Conservation (phyloP, 164 flowering plant species). For the Berberis thunbergii region DNA sequence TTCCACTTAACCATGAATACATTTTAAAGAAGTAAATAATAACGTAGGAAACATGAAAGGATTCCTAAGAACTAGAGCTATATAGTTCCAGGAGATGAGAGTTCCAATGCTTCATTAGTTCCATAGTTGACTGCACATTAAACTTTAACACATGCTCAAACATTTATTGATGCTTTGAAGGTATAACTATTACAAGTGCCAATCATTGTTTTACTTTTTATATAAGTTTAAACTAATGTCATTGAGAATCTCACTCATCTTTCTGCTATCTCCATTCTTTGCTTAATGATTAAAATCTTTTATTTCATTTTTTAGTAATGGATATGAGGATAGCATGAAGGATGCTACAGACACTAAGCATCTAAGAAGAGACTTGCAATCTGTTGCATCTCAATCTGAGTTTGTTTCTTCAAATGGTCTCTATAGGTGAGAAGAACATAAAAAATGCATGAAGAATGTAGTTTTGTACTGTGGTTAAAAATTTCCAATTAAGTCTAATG, state of each 20-base stretch:
- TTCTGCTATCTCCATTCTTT: too few relatives aligned
- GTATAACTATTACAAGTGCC: conserved; percentile 5
- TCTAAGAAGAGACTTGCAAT: conserved; percentile 14
- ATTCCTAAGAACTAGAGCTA: too few relatives aligned
- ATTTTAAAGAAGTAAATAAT: too few relatives aligned
- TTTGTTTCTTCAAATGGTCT: conserved; percentile 22
- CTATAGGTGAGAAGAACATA: conserved; percentile 23
- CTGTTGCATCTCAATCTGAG: conserved; percentile 47
- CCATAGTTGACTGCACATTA: too few relatives aligned
- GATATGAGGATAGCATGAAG: conserved; percentile 18
- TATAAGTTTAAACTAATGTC: too few relatives aligned
- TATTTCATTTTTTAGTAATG: background rate
- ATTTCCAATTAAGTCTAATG: too few relatives aligned
- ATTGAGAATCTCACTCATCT: too few relatives aligned
- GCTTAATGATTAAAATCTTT: background rate
- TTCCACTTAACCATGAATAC: too few relatives aligned
- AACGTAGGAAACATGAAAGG: too few relatives aligned
- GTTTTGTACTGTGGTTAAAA: background rate
- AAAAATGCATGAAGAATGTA: background rate
- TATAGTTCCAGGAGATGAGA: too few relatives aligned
- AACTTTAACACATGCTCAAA: background rate
- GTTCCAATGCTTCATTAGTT: too few relatives aligned
- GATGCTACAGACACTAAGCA: conserved; percentile 1
- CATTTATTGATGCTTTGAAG: conserved; percentile 23
- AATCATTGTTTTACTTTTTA: too few relatives aligned